phyloP scores from a whole-genome alignment of 2,329 filamentous ascomycete genomes.

The Xylaria sp. region DNA sequence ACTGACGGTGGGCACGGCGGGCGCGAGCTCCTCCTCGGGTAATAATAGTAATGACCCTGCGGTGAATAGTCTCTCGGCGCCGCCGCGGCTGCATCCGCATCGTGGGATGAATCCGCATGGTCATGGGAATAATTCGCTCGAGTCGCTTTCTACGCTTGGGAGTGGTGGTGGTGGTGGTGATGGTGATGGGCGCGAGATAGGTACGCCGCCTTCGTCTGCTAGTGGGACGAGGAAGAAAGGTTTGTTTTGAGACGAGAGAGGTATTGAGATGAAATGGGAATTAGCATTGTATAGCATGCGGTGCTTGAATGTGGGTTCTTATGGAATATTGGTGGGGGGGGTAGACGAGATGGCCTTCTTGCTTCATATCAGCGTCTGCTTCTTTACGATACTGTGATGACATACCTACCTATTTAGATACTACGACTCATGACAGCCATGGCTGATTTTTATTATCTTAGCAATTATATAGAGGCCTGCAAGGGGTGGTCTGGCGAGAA shows the following conservation, averaged over 20 bases:
- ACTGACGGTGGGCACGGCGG: slow-evolving; percentile 25
- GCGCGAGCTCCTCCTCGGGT: no score
- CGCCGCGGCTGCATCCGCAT: slow-evolving; percentile 19
- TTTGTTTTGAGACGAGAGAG: neutral
- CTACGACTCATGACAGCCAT: slow-evolving; percentile 3
- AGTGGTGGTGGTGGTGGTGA: no score
- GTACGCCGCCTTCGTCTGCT: slow-evolving; percentile 23
- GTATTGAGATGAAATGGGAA: no score
- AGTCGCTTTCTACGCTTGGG: slow-evolving; percentile 39
- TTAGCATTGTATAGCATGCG: neutral
- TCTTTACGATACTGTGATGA: neutral
- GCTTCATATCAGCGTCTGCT: neutral
- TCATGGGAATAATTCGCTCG: slow-evolving; percentile 36
- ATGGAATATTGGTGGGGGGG: no score
- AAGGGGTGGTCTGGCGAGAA: neutral
- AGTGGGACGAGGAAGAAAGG: slow-evolving; percentile 10
- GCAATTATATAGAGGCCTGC: neutral
- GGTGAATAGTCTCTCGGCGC: slow-evolving; percentile 19
- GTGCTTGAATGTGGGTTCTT: no score
- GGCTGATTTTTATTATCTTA: neutral
- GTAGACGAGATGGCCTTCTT: no score
- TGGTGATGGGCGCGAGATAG: slow-evolving; percentile 35
- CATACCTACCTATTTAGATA: slow-evolving; percentile 2
- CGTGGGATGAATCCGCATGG: slow-evolving; percentile 25
- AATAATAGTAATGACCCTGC: no score